Base-by-base conservation (phyloP, 2,329 filamentous ascomycete genomes). In the Aspergillus calidoustus region DNA sequence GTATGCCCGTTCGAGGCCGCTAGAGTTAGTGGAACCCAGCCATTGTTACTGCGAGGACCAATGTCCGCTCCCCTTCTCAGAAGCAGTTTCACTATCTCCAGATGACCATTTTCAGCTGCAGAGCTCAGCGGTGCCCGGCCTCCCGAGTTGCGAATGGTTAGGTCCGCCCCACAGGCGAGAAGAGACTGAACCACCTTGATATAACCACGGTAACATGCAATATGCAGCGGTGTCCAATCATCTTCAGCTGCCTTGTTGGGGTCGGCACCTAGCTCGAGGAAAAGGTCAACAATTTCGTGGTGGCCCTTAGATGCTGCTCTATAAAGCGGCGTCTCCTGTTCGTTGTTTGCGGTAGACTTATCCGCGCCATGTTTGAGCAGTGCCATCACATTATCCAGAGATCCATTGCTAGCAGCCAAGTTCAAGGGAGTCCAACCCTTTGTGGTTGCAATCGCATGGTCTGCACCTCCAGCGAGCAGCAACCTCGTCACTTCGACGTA, bases 301-400 rank as follows among this genome's bases (percentile, higher is more conserved):
- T 41, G 34, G 34, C 34, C 34, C 34, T 41, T 41, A 7, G 17
- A 22, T 15, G 55, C 55, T 15, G 55, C 55, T 2, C 34, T 41
- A 17, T 52, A 30, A 2, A 58, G 31, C 19, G 55, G 47, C 4
- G 55, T 58, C 19, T 41, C 19, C 13, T 17, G 34, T 41, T 41
- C 34, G 4, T 41, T 41, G 34, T 41, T 41, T 41, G 31, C 47
- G 19, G 19, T 28, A 7, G 48, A 17, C 28, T 43, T 50, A 17
- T 58, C 55, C 8, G 55, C 55, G 4, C 47, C 31, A 3, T 47
- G 17, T 19, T 46, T 52, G 7, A 58, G 25, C 47, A 58, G 31
- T 2, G 47, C 47, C 11, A 31, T 30, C 3, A 44, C 34, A 3
- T 47, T 46, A 19, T 53, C 56, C 15, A 53, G 11, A 15, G 41